Percentiles rank a stretch among this genome's conserved stretches.
Evolutionary conservation across 768 basidiomycete species (phyloP).

Genomic region (Leucosporidium creatinivorum): DNA sequence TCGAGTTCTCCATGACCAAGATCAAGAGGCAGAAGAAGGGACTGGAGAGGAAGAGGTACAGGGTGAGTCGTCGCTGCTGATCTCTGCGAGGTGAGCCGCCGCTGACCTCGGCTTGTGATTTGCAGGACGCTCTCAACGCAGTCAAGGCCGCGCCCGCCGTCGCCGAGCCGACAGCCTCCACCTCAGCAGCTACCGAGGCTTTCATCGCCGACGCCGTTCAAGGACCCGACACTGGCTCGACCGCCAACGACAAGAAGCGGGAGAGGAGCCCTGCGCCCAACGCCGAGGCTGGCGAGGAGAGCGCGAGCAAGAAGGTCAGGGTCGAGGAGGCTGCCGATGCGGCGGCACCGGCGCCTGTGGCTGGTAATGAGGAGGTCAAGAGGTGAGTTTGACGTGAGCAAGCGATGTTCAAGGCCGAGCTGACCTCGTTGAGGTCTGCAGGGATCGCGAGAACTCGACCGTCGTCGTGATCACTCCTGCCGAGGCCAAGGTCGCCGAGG

Average conservation of each 20-base stretch:
- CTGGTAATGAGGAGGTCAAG: background rate
- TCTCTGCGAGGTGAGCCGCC: too few relatives aligned
- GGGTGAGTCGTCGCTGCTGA: constrained; percentile 22
- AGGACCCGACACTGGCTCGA: background rate
- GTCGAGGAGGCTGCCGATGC: constrained; percentile 8
- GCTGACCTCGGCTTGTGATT: too few relatives aligned
- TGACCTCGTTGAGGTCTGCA: constrained; percentile 39
- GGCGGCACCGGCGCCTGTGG: background rate
- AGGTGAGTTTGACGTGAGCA: too few relatives aligned
- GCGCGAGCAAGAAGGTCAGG: constrained; percentile 34
- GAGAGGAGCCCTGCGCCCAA: constrained; percentile 18
- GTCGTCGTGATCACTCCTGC: constrained; percentile 76
- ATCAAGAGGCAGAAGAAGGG: constrained; percentile 48
- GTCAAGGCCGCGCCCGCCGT: constrained; percentile 39
- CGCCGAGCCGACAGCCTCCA: background rate
- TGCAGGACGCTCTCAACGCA: constrained; percentile 25
- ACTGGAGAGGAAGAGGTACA: constrained; percentile 13
- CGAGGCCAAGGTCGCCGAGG: constrained; percentile 49
- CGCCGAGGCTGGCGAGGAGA: background rate
- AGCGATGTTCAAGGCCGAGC: too few relatives aligned
- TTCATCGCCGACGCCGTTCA: constrained; percentile 37
- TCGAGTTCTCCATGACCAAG: constrained; percentile 34
- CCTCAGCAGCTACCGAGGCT: constrained; percentile 12
- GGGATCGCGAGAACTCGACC: constrained; percentile 91
- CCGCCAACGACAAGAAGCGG: constrained; percentile 14